phyloP scores from a whole-genome alignment of 2,329 filamentous ascomycete species.

The Aspergillus sojae region DNA sequence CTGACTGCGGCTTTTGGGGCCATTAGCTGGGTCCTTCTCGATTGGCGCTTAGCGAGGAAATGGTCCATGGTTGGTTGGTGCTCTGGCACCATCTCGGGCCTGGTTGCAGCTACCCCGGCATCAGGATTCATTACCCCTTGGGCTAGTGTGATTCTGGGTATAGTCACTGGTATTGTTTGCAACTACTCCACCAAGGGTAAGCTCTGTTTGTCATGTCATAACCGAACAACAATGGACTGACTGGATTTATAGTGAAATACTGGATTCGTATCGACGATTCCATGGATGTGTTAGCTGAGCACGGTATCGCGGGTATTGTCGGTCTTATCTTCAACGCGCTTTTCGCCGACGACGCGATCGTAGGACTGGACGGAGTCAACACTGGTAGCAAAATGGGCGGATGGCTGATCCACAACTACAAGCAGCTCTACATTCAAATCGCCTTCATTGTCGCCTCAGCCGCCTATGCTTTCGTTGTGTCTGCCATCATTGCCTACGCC shows the following conservation, averaged over 20 bases:
- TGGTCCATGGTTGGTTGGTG: constrained; percentile 95
- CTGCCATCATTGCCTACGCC: constrained; percentile 69
- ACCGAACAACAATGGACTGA: not conserved
- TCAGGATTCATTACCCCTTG: constrained; percentile 76
- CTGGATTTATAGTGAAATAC: constrained; percentile 60
- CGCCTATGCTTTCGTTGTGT: constrained; percentile 68
- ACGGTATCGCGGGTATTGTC: constrained; percentile 80
- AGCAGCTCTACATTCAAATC: constrained; percentile 72
- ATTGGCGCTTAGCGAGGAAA: constrained; percentile 91
- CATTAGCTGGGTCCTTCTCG: constrained; percentile 91
- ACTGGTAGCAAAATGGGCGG: constrained; percentile 56
- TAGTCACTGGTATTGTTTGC: constrained; percentile 67
- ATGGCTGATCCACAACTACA: constrained; percentile 71
- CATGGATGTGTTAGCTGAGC: constrained; percentile 89
- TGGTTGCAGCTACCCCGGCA: constrained; percentile 84
- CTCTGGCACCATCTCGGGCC: constrained; percentile 81
- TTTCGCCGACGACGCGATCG: constrained; percentile 74
- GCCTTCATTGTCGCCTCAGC: constrained; percentile 68
- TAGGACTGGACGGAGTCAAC: constrained; percentile 70
- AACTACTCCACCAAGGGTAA: constrained; percentile 87
- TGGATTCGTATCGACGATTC: constrained; percentile 82
- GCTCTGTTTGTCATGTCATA: constrained; percentile 42
- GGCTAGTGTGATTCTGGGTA: constrained; percentile 63
- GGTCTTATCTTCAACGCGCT: constrained; percentile 79
- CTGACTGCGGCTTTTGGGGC: constrained; percentile 88